Evolutionary conservation across 163 green algal species (phyloP), one percentile per base, ranked within the genome.

Genomic region (Chlamydomonas reinhardtii): DNA sequence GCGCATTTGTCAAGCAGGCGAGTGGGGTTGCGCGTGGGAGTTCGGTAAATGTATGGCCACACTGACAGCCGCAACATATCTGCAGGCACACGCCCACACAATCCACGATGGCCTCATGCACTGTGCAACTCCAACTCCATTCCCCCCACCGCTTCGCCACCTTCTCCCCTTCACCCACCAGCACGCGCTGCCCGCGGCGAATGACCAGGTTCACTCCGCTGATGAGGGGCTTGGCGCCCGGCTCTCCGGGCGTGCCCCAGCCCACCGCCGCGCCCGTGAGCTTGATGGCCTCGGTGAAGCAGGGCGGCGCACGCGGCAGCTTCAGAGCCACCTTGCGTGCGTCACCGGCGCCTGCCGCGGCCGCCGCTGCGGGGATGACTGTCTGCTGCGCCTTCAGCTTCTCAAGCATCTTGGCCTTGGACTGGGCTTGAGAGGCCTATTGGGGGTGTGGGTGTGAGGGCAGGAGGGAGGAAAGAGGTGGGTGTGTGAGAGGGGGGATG

Each of bases 111-210:
- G n/a, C n/a, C n/a, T n/a, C n/a, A n/a, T n/a, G n/a, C n/a, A n/a
- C n/a, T n/a, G n/a, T n/a, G n/a, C n/a, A n/a, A n/a, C n/a, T n/a
- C n/a, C n/a, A n/a, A n/a, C n/a, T n/a, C n/a, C n/a, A n/a, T n/a
- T n/a, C n/a, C n/a, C n/a, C n/a, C n/a, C n/a, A n/a, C n/a, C n/a
- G n/a, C n/a, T n/a, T n/a, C n/a, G n/a, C n/a, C n/a, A n/a, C n/a
- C n/a, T n/a, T n/a, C n/a, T n/a, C n/a, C n/a, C n/a, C n/a, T n/a
- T 52, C 8, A 22, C 79, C 32, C 78, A 86, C 92, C 82, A 95
- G 89, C 56, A 97, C 87, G 20, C 95, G 89, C 90, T 95, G 91
- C 19, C 91, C 93, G 32, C 89, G 92, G 72, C 94, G 89, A 29
- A 97, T 76, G 25, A 76, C 88, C 34, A 95, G 70, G 79, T 91